Base-by-base conservation (phyloP, 2,329 filamentous ascomycete species). In the Xylariaceae sp. region DNA sequence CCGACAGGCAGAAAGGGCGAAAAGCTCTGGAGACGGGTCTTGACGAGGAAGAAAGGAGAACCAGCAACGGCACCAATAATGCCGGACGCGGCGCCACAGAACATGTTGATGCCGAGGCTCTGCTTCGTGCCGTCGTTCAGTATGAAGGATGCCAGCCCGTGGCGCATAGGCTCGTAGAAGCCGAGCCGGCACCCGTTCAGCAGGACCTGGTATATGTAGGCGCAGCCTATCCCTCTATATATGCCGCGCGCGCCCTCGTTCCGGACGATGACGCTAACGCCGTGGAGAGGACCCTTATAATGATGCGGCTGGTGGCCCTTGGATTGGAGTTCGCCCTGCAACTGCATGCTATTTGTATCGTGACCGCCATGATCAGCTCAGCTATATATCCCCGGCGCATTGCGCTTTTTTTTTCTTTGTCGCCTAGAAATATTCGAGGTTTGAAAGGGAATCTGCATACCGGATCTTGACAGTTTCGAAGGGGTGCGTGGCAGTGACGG, bases 401-500 rank as follows among this genome's bases (percentile, higher is more conserved):
- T 16, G 49, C 40, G 13, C 22, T 39, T 30, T 9, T 21, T 15
- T 34, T 15, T 34, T 34, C 13, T 10, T 34, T 34, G 7, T 10
- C 39, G 18, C 5, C 15, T 8, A 2, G 32, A 19, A 13, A 18
- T 12, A 22, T n/a, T 29, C n/a, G 30, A 22, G 29, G 44, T 21
- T 16, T 39, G 9, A 32, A 40, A 46, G 39, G 47, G 50, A 45
- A 10, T 21, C 18, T 40, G 68, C 79, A 69, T 78, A 92, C 87
- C 92, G 88, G 70, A 97, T 97, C 82, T 99, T 99, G 71, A 99
- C 91, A 12, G 92, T 97, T 75, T 99, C 94, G 76, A 97, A 97
- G 53, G 92, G 92, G 74, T 99, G 94, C 47, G 94, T 97, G 61
- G 95, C 92, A 39, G 92, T 97, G 54, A 99, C 94, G 61, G 94